Evolutionary conservation across 2,329 filamentous ascomycete species (phyloP).

Genomic region (Colletotrichum scovillei): DNA sequence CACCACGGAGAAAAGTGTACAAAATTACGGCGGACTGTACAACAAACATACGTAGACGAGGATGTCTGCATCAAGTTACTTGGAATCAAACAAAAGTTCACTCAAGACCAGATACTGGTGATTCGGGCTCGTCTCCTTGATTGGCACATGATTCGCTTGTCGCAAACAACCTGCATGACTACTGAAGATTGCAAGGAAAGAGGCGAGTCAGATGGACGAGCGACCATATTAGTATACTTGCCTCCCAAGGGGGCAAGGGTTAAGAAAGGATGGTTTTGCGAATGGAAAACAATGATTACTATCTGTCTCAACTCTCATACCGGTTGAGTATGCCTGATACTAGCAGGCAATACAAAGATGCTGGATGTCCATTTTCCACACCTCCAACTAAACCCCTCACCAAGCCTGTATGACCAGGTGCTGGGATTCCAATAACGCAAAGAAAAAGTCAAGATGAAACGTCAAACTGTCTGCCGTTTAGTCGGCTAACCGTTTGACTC

Average conservation of each 20-base stretch:
- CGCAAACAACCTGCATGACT: background rate
- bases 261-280: background rate
- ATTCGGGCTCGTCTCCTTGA: background rate
- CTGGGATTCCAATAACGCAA: background rate
- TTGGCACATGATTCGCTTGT: background rate
- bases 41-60: conserved; percentile 15
- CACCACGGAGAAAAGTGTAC: conserved; percentile 23
- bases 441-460: background rate
- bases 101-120: background rate
- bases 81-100: conserved; percentile 22
- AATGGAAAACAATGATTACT: conserved; percentile 23
- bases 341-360: background rate
- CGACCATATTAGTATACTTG: background rate
- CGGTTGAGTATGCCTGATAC: background rate
- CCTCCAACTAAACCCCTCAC: background rate
- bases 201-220: background rate
- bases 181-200: background rate
- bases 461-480: background rate
- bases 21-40: conserved; percentile 18
- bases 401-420: background rate
- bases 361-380: background rate
- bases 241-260: background rate
- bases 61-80: background rate
- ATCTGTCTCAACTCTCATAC: conserved; percentile 19
- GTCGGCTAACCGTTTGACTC: background rate